A percentile compares a stretch with the other conserved stretches of the same genome.
These are phyloP conservation scores for Grosmannia serpens DNA, from an alignment of 2,329 filamentous ascomycete genomes.

Conservation along the genomic window DNA sequence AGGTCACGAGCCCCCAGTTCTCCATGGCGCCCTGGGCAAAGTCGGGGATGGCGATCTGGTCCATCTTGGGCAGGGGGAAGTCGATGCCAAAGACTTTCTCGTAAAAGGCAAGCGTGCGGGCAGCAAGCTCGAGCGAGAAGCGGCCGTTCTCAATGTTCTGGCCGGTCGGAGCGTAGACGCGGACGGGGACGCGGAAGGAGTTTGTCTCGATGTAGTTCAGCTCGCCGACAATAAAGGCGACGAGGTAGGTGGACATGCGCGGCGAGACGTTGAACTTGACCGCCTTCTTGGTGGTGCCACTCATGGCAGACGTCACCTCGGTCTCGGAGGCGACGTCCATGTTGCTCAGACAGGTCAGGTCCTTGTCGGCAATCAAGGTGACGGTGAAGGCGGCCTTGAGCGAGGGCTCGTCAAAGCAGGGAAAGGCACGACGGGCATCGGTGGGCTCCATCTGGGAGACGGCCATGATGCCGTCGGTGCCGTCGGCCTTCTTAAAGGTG, in stretches of 20 bases:
- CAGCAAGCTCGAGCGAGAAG: constrained; percentile 83
- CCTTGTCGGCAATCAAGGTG: constrained; percentile 80
- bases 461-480: constrained; percentile 69
- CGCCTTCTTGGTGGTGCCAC: constrained; percentile 59
- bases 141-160: constrained; percentile 82
- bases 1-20: constrained; percentile 95
- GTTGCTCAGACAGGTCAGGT: constrained; percentile 86
- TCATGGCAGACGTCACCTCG: constrained; percentile 54
- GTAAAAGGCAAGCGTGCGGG: constrained; percentile 84
- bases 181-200: constrained; percentile 79
- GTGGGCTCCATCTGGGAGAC: constrained; percentile 96
- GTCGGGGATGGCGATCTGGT: constrained; percentile 92
- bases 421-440: constrained; percentile 84
- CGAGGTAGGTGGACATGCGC: constrained; percentile 88
- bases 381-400: constrained; percentile 89
- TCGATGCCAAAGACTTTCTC: constrained; percentile 85
- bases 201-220: constrained; percentile 90
- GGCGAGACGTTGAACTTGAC: constrained; percentile 90
- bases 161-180: constrained; percentile 87
- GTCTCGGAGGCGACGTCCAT: constrained; percentile 85
- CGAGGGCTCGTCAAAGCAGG: constrained; percentile 91
- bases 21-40: constrained; percentile 96
- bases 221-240: constrained; percentile 89
- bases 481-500: constrained; percentile 76
- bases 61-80: constrained; percentile 88